Evolutionary conservation across 768 basidiomycete genomes (phyloP), one percentile per base, ranked within the genome.

Genomic region (Strobilomyces dryophilus): DNA sequence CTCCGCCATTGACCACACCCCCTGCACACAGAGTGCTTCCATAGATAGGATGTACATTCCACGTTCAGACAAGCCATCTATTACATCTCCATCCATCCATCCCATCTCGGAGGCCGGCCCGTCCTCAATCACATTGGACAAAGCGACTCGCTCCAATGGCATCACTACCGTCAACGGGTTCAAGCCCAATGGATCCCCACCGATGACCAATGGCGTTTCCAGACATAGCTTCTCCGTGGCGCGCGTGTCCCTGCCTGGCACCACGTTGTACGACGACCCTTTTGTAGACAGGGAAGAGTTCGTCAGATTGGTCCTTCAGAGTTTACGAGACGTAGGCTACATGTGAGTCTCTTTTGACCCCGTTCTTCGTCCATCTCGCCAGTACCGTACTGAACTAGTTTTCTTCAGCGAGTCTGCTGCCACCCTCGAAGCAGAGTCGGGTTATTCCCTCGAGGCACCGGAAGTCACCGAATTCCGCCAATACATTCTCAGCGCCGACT

Each of bases 401-500:
- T 43, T 53, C 29, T 61, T 54, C 64, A 98, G 94, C 54, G 88
- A 93, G 75, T 87, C 92, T 24, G 94, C 94, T 24, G 81, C 85
- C 17, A 88, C 87, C 2, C 78, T 98, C 49, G 92, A 97, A 71
- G 88, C 86, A 5, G 94, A 98, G 71, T 97, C 94, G 8, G 95
- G 94, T 7, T 95, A 91, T 71, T 75, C 82, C 36, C 80, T 95
- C 74, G 93, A 97, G 66, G 77, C 83, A 20, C 72, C 81, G 15
- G 79, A 87, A 55, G 92, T 95, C 6, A 76, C 85, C 3, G 81
- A 87, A 53, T 95, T 98, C 66, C 79, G 91, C 58, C 79, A 82
- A 47, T 83, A 86, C 64, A 83, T 98, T 52, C 73, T 93, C 39
- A 82, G 85, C 34, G 94, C 87, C 5, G 73, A 81, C 51, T 98